These are phyloP conservation scores for Aspergillus bombycis DNA, from an alignment of 2,329 filamentous ascomycete genomes.

Conservation along the genomic window DNA sequence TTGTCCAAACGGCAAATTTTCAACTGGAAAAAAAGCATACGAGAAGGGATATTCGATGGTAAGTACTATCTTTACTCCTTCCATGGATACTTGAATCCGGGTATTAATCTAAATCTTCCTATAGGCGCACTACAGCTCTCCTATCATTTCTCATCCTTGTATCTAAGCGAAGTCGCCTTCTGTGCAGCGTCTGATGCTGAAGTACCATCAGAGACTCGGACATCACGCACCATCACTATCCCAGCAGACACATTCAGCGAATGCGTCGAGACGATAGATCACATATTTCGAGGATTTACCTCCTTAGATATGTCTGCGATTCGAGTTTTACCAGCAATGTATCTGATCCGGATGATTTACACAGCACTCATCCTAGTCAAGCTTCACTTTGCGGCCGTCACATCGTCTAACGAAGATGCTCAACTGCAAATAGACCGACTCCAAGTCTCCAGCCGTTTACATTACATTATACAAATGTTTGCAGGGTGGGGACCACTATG, in stretches of 20 bases:
- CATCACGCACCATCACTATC: neutral
- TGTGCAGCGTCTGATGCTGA: neutral
- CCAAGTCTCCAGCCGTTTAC: neutral
- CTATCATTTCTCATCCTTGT: constrained; percentile 7
- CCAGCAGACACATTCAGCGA: neutral
- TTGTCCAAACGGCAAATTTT: neutral
- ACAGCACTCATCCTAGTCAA: constrained; percentile 5
- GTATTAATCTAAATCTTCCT: neutral
- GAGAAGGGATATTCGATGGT: neutral
- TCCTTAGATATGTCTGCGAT: constrained; percentile 9
- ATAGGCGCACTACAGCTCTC: constrained; percentile 7
- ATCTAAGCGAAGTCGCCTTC: constrained; percentile 4
- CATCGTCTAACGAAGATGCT: neutral
- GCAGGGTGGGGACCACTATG: constrained; percentile 6
- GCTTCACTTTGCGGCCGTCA: neutral
- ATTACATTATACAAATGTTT: neutral
- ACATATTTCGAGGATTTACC: constrained; percentile 4
- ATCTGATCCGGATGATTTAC: constrained; percentile 10
- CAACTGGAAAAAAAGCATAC: neutral
- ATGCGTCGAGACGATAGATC: neutral
- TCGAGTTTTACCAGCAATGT: neutral
- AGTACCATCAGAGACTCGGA: neutral
- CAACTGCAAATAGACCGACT: neutral
- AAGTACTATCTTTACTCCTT: neutral
- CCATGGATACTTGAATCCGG: neutral